These are phyloP conservation scores for Neltuma alba DNA, from an alignment of 306 rosid species.

Conservation along the genomic window DNA sequence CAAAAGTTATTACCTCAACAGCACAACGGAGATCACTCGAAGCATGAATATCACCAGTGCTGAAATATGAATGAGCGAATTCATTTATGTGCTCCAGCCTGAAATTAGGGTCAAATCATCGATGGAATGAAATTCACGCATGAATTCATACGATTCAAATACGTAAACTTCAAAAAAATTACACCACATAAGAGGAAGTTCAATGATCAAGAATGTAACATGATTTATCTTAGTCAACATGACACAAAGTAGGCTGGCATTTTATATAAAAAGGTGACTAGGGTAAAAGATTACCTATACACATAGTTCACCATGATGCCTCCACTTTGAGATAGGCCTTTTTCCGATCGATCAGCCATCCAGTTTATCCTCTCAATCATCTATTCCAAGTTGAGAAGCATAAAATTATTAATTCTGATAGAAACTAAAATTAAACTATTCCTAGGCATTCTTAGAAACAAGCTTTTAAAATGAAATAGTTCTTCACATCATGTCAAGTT, in stretches of 20 bases:
- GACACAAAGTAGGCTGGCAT: conserved; percentile 14
- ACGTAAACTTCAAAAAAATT: conserved; percentile 16
- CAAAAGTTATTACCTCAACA: conserved; percentile 51
- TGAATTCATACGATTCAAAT: conserved; percentile 10
- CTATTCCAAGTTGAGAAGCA: conserved; percentile 53
- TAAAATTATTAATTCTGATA: conserved; percentile 14
- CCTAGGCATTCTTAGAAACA: neutral
- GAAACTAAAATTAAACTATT: neutral
- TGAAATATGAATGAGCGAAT: conserved; percentile 77
- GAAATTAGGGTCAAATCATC: conserved; percentile 35
- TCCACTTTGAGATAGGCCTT: conserved; percentile 85
- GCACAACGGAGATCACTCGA: conserved; percentile 54
- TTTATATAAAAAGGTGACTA: neutral
- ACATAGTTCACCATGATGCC: conserved; percentile 97
- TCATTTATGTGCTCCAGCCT: conserved; percentile 86
- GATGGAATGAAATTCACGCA: neutral
- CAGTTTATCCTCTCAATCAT: conserved; percentile 90
- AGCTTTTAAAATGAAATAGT: neutral
- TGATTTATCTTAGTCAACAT: conserved; percentile 13
- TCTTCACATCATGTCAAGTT: neutral
- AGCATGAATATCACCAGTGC: conserved; percentile 69
- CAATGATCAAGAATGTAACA: neutral
- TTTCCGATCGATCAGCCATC: conserved; percentile 88
- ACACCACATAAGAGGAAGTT: conserved; percentile 3
- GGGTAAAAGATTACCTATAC: conserved; percentile 58